Conservation (phyloP, 768 basidiomycete species). For the Neoboletus brunneissimus region DNA sequence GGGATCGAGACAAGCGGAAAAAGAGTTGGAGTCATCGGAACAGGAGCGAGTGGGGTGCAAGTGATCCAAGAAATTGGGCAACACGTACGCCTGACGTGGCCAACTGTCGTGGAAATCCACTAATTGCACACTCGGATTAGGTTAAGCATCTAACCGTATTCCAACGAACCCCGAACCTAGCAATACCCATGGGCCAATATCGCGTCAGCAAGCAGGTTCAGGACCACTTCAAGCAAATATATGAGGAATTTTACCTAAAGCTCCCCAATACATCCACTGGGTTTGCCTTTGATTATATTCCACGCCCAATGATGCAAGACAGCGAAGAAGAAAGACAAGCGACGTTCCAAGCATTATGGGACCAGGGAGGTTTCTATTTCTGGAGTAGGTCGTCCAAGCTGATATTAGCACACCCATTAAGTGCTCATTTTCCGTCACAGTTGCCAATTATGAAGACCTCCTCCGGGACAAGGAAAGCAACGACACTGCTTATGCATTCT, state of each 20-base stretch:
- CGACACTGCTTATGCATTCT: conserved; percentile 8
- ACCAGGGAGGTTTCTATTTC: conserved; percentile 9
- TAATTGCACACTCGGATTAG: background rate
- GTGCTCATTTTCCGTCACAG: background rate
- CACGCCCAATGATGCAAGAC: conserved; percentile 7
- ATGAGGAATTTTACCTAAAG: conserved; percentile 9
- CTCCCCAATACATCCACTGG: conserved; percentile 1
- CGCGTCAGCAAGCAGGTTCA: conserved; percentile 7
- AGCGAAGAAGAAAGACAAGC: conserved; percentile 10
- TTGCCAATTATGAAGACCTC: conserved; percentile 9
- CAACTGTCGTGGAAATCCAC: background rate
- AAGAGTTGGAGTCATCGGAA: conserved; percentile 17
- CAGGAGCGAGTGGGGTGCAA: conserved; percentile 17
- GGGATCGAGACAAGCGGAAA: conserved; percentile 14
- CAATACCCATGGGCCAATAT: conserved; percentile 11
- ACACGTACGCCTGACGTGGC: background rate
- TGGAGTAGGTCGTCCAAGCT: background rate
- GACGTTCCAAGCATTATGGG: conserved; percentile 8
- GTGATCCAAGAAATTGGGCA: conserved; percentile 11
- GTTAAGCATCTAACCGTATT: conserved; percentile 8
- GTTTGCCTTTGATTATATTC: background rate
- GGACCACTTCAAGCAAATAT: conserved; percentile 8
- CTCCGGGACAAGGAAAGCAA: background rate
- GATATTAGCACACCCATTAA: too few relatives aligned
- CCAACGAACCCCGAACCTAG: conserved; percentile 18